phyloP scores from a whole-genome alignment of 306 rosid genomes.

The Acmispon strigosus region DNA sequence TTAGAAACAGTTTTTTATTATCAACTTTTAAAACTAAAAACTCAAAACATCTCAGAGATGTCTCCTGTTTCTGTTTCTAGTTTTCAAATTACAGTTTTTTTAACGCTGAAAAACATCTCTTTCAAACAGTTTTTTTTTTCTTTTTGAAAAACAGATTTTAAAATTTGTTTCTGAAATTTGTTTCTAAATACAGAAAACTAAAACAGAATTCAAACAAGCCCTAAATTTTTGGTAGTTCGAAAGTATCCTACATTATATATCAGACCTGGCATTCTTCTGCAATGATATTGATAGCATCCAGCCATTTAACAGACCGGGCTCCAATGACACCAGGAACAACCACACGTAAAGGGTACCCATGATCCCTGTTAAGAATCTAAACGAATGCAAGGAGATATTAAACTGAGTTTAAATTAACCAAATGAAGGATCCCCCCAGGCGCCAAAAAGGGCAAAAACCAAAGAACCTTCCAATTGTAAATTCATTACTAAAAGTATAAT shows the following conservation, averaged over 20 bases:
- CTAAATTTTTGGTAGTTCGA: background rate
- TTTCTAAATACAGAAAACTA: no score
- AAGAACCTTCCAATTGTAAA: background rate
- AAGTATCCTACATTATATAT: constrained; percentile 3
- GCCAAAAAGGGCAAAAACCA: background rate
- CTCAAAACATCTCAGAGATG: no score
- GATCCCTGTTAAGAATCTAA: constrained; percentile 88
- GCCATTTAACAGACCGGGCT: constrained; percentile 98
- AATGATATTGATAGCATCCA: constrained; percentile 57
- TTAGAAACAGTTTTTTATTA: no score
- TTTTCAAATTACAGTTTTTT: no score
- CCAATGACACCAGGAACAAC: constrained; percentile 96
- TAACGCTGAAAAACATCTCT: no score
- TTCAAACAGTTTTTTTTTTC: no score
- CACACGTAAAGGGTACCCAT: constrained; percentile 86
- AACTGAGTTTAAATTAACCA: constrained; percentile 12
- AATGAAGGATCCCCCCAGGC: background rate
- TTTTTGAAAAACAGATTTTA: no score
- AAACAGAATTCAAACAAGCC: no score
- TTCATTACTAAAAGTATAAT: background rate
- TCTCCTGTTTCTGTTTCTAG: no score
- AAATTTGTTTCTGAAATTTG: no score
- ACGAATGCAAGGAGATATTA: constrained; percentile 14
- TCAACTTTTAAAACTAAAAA: no score
- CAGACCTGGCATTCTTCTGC: constrained; percentile 88